Conservation (phyloP, 2,329 filamentous ascomycete genomes). For the Calonectria multiphialidica region DNA sequence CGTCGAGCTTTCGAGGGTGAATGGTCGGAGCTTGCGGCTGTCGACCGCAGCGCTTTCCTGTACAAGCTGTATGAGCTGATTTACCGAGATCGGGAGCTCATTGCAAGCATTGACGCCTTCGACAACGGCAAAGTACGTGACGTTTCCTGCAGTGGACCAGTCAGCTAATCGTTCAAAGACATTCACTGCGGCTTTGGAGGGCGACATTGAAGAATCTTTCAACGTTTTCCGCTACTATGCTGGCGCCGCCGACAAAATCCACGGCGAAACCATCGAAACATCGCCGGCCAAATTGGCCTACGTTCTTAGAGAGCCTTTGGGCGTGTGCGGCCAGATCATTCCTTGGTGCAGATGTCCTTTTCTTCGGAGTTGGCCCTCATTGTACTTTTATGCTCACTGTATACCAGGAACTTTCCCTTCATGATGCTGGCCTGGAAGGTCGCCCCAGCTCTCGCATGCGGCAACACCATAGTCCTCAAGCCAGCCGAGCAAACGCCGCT, state of each 20-base stretch:
- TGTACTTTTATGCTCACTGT: background rate
- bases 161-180: slow-evolving; percentile 46
- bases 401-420: slow-evolving; percentile 17
- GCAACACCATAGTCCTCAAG: slow-evolving; percentile 68
- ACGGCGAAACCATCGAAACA: slow-evolving; percentile 75
- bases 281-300: slow-evolving; percentile 73
- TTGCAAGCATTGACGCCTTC: slow-evolving; percentile 40
- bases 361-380: no score
- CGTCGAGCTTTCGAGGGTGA: slow-evolving; percentile 41
- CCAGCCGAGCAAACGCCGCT: slow-evolving; percentile 70
- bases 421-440: slow-evolving; percentile 73
- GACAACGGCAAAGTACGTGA: slow-evolving; percentile 38
- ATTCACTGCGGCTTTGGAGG: background rate
- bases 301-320: slow-evolving; percentile 74
- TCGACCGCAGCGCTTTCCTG: slow-evolving; percentile 36
- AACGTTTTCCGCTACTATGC: slow-evolving; percentile 69
- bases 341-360: slow-evolving; percentile 54
- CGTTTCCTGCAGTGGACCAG: no score
- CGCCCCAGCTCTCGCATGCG: slow-evolving; percentile 69
- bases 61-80: slow-evolving; percentile 39
- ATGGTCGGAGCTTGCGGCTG: slow-evolving; percentile 38
- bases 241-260: slow-evolving; percentile 78
- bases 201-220: background rate
- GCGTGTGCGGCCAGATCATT: slow-evolving; percentile 75
- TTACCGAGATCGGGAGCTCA: slow-evolving; percentile 39